Evolutionary conservation across 1,284 basidiomycete genomes (phyloP), one percentile per base, ranked within the genome.

Genomic region (Erythrobasidium hasegawianum): DNA sequence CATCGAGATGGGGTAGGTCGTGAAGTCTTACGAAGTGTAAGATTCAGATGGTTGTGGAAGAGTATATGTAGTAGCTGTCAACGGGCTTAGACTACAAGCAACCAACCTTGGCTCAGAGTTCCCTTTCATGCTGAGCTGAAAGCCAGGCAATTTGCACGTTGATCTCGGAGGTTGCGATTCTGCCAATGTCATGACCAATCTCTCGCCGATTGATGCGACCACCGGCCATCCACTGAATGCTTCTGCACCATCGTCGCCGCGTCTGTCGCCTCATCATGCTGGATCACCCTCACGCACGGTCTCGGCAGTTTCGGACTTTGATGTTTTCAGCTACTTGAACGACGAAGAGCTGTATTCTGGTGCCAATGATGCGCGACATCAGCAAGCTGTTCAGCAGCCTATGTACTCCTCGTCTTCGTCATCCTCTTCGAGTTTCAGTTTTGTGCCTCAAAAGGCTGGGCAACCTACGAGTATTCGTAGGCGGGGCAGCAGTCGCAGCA

Each of bases 1-100:
- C 4, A 24, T 47, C 43, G 7, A 29, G 39, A 57, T 57, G 55
- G 55, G 39, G 52, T 38, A 62, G 39, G 27, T 22, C 13, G 22
- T 47, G 11, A 33, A 11, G 33, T 33, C 33, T 33, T 33, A 11
- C 5, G 5, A 33, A 33, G 33, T 11, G n/a, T n/a, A n/a, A n/a
- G n/a, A n/a, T n/a, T n/a, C n/a, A n/a, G n/a, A n/a, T n/a, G n/a
- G n/a, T n/a, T n/a, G n/a, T n/a, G n/a, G n/a, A n/a, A n/a, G n/a
- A n/a, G n/a, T n/a, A n/a, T n/a, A n/a, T n/a, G n/a, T n/a, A n/a
- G n/a, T n/a, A n/a, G n/a, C n/a, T n/a, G n/a, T n/a, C n/a, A n/a
- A n/a, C n/a, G n/a, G n/a, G n/a, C n/a, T 33, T 33, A 33, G 33
- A 33, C n/a, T n/a, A n/a, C 11, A 33, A 11, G 33, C 33, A 33